Evolutionary conservation across 805 yeast species (phyloP).

Genomic region (Tetrapisispora pingtungensis): DNA sequence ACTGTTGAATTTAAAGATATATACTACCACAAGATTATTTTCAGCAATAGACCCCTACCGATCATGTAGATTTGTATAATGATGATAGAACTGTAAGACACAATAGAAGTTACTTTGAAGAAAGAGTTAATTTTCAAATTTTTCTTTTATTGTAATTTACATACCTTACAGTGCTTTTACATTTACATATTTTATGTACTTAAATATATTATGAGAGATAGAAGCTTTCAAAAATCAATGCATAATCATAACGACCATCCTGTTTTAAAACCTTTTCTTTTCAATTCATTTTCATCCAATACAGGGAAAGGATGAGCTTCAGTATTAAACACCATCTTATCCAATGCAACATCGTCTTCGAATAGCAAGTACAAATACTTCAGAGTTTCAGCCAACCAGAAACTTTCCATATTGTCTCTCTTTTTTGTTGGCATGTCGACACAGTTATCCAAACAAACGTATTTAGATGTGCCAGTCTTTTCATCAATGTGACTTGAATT

Average conservation of each 20-base stretch:
- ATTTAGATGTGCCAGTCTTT: conserved; percentile 27
- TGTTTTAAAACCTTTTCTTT: conserved; percentile 13
- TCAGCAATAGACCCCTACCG: conserved; percentile 64
- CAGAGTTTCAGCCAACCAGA: conserved; percentile 90
- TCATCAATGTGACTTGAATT: conserved; percentile 39
- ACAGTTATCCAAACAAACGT: conserved; percentile 59
- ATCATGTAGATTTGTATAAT: conserved; percentile 51
- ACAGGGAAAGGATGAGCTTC: conserved; percentile 92
- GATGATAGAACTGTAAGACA: too few relatives aligned
- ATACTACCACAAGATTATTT: conserved; percentile 47
- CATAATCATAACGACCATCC: conserved; percentile 21
- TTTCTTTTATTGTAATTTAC: too few relatives aligned
- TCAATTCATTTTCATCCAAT: conserved; percentile 25
- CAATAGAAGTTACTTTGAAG: too few relatives aligned
- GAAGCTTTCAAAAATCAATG: not conserved
- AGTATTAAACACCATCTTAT: conserved; percentile 70
- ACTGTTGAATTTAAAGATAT: conserved; percentile 48
- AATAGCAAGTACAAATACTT: conserved; percentile 75
- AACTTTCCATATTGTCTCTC: conserved; percentile 76
- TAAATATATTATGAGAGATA: not conserved
- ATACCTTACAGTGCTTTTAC: not conserved
- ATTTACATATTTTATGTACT: not conserved
- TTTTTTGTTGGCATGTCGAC: conserved; percentile 41
- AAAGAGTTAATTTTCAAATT: too few relatives aligned
- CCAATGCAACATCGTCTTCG: conserved; percentile 62